Percentiles rank a stretch among this genome's conserved stretches.
Conservation (phyloP, 1,284 basidiomycete genomes). For the Fistulina hepatica region DNA sequence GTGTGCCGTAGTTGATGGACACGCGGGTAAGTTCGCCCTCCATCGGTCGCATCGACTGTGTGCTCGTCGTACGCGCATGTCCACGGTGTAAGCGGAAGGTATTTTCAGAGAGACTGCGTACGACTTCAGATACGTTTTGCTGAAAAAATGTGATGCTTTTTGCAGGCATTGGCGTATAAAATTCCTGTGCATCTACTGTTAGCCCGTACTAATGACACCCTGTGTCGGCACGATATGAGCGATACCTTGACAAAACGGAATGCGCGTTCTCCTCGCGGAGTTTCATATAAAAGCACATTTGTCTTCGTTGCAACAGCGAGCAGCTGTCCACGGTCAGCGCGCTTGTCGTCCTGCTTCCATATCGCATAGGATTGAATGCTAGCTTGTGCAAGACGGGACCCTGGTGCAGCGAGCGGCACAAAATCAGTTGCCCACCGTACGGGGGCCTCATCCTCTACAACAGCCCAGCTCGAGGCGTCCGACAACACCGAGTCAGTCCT, state of each 20-base stretch:
- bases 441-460: conserved; percentile 58
- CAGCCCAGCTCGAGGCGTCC: conserved; percentile 41
- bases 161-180: conserved; percentile 62
- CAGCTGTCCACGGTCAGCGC: conserved; percentile 44
- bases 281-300: conserved; percentile 65
- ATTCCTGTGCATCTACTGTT: conserved; percentile 42
- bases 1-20: conserved; percentile 43
- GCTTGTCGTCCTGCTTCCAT: conserved; percentile 43
- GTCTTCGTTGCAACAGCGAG: conserved; percentile 68
- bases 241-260: conserved; percentile 67
- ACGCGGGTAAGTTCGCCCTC: conserved; percentile 23
- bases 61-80: conserved; percentile 25
- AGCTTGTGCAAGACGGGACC: conserved; percentile 49
- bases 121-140: conserved; percentile 47
- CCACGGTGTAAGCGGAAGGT: conserved; percentile 17
- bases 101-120: conserved; percentile 36
- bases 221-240: conserved; percentile 1
- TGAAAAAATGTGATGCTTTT: conserved; percentile 56
- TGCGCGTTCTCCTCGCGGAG: conserved; percentile 68
- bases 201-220: neutral
- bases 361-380: conserved; percentile 58
- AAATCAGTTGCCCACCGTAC: conserved; percentile 74
- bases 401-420: conserved; percentile 54
- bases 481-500: neutral
- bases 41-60: neutral